Evolutionary conservation across 345 rosid species (phyloP).

Genomic region (Salix koriyanagi): DNA sequence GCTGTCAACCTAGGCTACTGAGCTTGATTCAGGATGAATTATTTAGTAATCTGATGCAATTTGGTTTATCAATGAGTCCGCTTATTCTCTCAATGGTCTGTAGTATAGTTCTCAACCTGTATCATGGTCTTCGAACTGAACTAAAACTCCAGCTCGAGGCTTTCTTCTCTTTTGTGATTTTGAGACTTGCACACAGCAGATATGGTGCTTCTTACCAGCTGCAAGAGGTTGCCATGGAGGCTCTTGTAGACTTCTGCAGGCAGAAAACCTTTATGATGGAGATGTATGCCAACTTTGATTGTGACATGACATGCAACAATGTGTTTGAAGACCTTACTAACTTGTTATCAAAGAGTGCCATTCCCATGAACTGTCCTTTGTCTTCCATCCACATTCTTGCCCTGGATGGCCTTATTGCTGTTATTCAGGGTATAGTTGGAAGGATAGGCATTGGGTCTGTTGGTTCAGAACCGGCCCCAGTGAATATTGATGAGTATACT

Average conservation of each 20-base stretch:
- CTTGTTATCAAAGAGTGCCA: conserved; percentile 91
- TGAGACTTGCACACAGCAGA: conserved; percentile 96
- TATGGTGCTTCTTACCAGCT: conserved; percentile 90
- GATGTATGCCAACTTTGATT: conserved; percentile 97
- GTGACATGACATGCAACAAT: conserved; percentile 96
- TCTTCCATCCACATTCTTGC: conserved; percentile 98
- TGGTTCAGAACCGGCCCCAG: conserved; percentile 67
- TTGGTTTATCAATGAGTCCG: conserved; percentile 91
- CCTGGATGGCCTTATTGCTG: conserved; percentile 90
- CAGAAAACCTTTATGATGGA: conserved; percentile 98
- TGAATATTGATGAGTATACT: conserved; percentile 77
- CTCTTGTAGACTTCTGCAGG: conserved; percentile 97
- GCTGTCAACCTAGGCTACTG: conserved; percentile 77
- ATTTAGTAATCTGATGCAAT: conserved; percentile 88
- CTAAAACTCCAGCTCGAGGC: conserved; percentile 96
- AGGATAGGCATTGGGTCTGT: conserved; percentile 70
- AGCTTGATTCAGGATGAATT: conserved; percentile 90
- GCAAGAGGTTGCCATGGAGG: conserved; percentile 99
- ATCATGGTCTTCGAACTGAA: conserved; percentile 77
- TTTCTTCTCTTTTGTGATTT: conserved; percentile 89
- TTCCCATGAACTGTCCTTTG: conserved; percentile 93
- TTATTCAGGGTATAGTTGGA: conserved; percentile 99
- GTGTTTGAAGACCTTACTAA: conserved; percentile 96
- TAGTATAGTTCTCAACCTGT: conserved; percentile 89
- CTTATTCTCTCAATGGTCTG: conserved; percentile 95